Conservation (phyloP, 2,329 filamentous ascomycete genomes). For the Dactylellina parvicollis region DNA sequence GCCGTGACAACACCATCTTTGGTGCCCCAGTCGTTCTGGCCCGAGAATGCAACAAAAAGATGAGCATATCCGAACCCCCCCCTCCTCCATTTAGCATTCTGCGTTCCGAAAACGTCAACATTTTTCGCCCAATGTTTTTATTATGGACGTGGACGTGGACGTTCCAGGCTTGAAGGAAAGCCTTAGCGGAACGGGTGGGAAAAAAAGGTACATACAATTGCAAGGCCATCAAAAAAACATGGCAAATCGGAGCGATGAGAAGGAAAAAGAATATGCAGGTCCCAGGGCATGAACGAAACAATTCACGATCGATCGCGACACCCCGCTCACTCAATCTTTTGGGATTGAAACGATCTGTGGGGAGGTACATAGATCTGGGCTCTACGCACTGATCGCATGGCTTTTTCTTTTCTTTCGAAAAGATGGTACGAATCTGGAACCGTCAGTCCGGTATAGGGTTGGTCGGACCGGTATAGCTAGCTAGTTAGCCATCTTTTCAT, state of each 20-base stretch:
- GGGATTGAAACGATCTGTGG: no score
- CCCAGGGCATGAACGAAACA: no score
- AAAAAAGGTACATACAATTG: not conserved
- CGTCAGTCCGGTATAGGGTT: no score
- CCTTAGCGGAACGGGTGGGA: not conserved
- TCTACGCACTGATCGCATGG: not conserved
- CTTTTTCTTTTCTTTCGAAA: not conserved
- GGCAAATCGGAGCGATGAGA: no score
- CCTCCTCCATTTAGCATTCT: conserved; percentile 6
- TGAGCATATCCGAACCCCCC: not conserved
- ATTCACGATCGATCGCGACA: no score
- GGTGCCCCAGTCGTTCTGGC: conserved; percentile 1
- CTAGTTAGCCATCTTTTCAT: not conserved
- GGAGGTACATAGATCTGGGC: no score
- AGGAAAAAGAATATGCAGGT: no score
- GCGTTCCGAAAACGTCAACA: conserved; percentile 21
- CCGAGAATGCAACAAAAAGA: conserved; percentile 34
- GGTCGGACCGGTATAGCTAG: not conserved
- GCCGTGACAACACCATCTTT: conserved; percentile 1
- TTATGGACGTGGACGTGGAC: no score
- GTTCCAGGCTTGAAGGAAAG: not conserved
- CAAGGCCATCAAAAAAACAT: not conserved
- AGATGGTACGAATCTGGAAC: not conserved
- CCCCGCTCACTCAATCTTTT: no score
- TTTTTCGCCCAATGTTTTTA: not conserved